Evolutionary conservation across 352 stramenopile species (phyloP), one percentile per base, ranked within the genome.

Genomic region (Blastocystis sp.): DNA sequence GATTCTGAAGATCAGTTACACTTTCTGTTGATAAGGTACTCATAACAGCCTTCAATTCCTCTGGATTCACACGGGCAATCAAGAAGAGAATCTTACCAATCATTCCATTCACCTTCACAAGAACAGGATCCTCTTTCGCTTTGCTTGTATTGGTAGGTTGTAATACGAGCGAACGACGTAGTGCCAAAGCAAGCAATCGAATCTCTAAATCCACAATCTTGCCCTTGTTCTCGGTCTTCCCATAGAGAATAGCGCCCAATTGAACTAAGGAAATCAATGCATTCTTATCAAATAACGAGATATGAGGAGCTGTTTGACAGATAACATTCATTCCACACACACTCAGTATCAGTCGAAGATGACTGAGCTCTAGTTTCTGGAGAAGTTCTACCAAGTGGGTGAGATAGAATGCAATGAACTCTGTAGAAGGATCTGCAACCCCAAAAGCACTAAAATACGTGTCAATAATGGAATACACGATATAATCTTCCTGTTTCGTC

Each of bases 201-300:
- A 80, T 29, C 0, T 43, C 42, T 9, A 80, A n/a, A 29, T 80
- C 69, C 11, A 80, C 69, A 27, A 80, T 61, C 14, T 37, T 27
- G 9, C 21, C 14, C 69, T 80, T 80, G 16, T 80, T 80, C n/a
- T 80, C 69, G 7, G 69, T 80, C 69, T 80, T 80, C 32, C 69
- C 69, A 39, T 80, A 80, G 3, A 59, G 43, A 49, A 80, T 14
- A 19, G 69, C 69, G 7, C 16, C 69, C 14, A 80, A 37, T 24
- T 59, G 69, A 1, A 80, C 69, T 27, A 80, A n/a, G 14, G 69
- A 27, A 21, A 49, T 39, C 6, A 80, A n/a, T 32, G 37, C 24
- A 27, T 80, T n/a, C 69, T 80, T 80, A 6, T 54, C 69, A n/a
- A 80, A 63, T 9, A 29, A 43, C 0, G 19, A 14, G n/a, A 29